Evolutionary conservation across 2,329 filamentous ascomycete genomes (phyloP).

Genomic region (Neofusicoccum laricinum): DNA sequence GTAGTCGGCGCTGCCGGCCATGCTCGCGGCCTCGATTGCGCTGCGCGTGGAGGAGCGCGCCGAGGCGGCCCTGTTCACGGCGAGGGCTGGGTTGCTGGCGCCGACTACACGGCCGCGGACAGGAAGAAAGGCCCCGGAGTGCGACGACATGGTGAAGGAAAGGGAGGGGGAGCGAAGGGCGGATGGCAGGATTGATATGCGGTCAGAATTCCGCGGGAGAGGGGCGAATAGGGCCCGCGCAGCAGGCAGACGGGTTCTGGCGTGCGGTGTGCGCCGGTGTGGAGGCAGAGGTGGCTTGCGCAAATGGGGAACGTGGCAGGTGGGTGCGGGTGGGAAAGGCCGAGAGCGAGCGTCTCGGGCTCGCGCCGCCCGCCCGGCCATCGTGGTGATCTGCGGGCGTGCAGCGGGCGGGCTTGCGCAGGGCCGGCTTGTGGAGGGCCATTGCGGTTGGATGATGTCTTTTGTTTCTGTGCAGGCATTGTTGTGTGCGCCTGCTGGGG

Average conservation of each 20-base stretch:
- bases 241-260: neutral
- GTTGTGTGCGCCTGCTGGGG: too few relatives aligned
- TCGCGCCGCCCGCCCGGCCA: neutral
- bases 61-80: neutral
- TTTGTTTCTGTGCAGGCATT: too few relatives aligned
- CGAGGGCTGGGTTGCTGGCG: neutral
- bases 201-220: neutral
- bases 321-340: neutral
- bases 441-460: too few relatives aligned
- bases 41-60: neutral
- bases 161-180: neutral
- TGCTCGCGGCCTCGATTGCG: neutral
- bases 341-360: neutral
- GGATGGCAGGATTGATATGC: neutral
- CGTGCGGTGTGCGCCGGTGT: neutral
- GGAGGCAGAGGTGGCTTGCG: conserved; percentile 7
- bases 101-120: too few relatives aligned
- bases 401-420: neutral
- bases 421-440: too few relatives aligned
- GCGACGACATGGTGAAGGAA: neutral
- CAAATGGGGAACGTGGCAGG: neutral
- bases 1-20: neutral
- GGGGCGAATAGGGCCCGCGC: too few relatives aligned
- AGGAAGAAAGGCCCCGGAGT: neutral
- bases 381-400: neutral